phyloP scores from a whole-genome alignment of 257 asterid genomes.

The Primulina huaijiensis region DNA sequence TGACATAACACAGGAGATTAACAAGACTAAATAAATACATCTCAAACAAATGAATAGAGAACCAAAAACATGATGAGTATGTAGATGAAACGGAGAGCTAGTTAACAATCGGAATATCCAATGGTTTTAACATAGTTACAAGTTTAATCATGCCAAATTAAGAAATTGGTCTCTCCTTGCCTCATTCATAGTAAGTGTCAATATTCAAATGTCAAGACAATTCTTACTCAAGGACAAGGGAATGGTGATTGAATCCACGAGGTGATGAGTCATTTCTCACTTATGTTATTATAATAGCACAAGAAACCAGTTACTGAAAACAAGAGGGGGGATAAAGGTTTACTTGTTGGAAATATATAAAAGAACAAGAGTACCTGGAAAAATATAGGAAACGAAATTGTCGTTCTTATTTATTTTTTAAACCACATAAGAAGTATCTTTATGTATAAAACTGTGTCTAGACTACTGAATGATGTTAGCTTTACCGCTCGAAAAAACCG shows the following conservation, averaged over 20 bases:
- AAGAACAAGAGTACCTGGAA: not conserved
- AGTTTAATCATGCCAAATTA: no score
- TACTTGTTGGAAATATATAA: not conserved
- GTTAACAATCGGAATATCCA: no score
- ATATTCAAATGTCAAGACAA: not conserved
- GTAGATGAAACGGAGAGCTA: not conserved
- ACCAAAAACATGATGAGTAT: not conserved
- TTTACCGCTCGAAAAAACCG: constrained; percentile 90
- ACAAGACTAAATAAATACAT: no score
- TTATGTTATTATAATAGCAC: not conserved
- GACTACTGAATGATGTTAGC: constrained; percentile 6
- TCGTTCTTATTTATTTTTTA: not conserved
- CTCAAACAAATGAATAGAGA: not conserved
- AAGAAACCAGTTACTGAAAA: not conserved
- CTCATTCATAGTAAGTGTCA: not conserved
- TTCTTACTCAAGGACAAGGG: not conserved
- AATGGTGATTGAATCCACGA: not conserved
- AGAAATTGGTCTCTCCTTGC: not conserved
- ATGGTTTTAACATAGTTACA: no score
- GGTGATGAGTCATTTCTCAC: not conserved
- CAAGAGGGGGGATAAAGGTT: not conserved
- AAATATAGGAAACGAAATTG: constrained; percentile 5
- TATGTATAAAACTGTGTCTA: constrained; percentile 7
- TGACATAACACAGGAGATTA: not conserved
- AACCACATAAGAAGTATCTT: constrained; percentile 11